phyloP scores from a whole-genome alignment of 2,329 filamentous ascomycete genomes.

The Pseudocercospora musae region DNA sequence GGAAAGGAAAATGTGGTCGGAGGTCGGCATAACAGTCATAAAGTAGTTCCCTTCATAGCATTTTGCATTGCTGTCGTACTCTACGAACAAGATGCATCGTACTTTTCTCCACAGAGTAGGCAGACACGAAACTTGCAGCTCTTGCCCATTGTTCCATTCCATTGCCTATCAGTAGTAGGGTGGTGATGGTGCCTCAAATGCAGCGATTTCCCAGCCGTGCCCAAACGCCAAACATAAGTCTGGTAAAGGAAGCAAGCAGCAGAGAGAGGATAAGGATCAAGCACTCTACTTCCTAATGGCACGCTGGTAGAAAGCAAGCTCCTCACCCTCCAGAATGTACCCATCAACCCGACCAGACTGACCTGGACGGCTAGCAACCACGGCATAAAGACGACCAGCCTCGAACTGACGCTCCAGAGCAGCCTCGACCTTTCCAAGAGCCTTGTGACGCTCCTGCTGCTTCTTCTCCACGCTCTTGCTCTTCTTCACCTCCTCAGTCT shows the following conservation, averaged over 20 bases:
- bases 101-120: slow-evolving; percentile 10
- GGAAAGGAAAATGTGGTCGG: background rate
- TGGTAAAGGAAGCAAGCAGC: slow-evolving; percentile 5
- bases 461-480: slow-evolving; percentile 94
- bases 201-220: slow-evolving; percentile 23
- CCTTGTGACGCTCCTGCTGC: slow-evolving; percentile 82
- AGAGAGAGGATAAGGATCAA: background rate
- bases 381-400: slow-evolving; percentile 94
- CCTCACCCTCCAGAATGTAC: slow-evolving; percentile 98
- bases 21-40: background rate
- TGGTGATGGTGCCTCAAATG: slow-evolving; percentile 7
- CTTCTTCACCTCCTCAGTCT: slow-evolving; percentile 76
- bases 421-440: slow-evolving; percentile 85
- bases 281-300: slow-evolving; percentile 93
- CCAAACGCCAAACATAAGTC: slow-evolving; percentile 24
- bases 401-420: slow-evolving; percentile 98
- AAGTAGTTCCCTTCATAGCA: slow-evolving; percentile 13
- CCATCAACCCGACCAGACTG: slow-evolving; percentile 96
- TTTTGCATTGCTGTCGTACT: slow-evolving; percentile 14
- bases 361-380: slow-evolving; percentile 87
- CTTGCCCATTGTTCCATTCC: slow-evolving; percentile 13
- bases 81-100: slow-evolving; percentile 13
- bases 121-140: slow-evolving; percentile 14
- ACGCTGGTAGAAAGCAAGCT: slow-evolving; percentile 99
- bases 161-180: background rate